Evolutionary conservation across 352 stramenopile genomes (phyloP).

Genomic region (Globisporangium paddicum): DNA sequence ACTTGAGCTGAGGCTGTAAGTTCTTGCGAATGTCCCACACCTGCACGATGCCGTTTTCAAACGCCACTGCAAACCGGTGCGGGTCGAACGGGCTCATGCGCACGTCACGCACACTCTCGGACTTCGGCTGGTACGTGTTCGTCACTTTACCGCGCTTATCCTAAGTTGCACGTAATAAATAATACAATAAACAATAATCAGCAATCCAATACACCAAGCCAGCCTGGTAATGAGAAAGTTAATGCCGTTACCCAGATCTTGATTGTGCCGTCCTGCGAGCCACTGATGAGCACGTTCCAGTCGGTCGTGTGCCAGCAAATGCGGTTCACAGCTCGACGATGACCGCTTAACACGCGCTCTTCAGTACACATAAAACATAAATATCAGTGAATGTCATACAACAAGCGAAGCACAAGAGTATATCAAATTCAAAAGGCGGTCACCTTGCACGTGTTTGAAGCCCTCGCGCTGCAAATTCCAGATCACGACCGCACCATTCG

Average conservation of each 20-base stretch:
- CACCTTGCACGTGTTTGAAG: conserved; percentile 86
- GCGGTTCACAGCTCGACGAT: conserved; percentile 82
- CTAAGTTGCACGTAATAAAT: no score
- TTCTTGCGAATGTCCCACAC: conserved; percentile 88
- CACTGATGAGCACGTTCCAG: conserved; percentile 77
- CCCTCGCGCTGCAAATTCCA: conserved; percentile 87
- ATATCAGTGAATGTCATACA: neutral
- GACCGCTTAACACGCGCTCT: conserved; percentile 78
- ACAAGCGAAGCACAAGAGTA: neutral
- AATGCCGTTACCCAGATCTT: conserved; percentile 73
- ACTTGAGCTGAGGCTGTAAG: conserved; percentile 74
- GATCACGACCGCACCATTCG: conserved; percentile 81
- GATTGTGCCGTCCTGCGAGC: conserved; percentile 83
- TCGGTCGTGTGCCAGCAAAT: conserved; percentile 87
- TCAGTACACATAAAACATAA: conserved; percentile 2
- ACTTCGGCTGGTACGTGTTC: conserved; percentile 81
- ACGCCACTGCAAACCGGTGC: conserved; percentile 76
- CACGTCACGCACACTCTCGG: conserved; percentile 82
- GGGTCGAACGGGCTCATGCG: conserved; percentile 69
- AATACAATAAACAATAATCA: no score
- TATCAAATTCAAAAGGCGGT: neutral
- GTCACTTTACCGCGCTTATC: conserved; percentile 74
- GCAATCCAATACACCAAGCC: neutral
- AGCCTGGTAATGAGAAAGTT: neutral
- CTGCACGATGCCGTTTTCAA: conserved; percentile 85